Evolutionary conservation across 768 basidiomycete genomes (phyloP).

Genomic region (Macrolepiota dolichaula): DNA sequence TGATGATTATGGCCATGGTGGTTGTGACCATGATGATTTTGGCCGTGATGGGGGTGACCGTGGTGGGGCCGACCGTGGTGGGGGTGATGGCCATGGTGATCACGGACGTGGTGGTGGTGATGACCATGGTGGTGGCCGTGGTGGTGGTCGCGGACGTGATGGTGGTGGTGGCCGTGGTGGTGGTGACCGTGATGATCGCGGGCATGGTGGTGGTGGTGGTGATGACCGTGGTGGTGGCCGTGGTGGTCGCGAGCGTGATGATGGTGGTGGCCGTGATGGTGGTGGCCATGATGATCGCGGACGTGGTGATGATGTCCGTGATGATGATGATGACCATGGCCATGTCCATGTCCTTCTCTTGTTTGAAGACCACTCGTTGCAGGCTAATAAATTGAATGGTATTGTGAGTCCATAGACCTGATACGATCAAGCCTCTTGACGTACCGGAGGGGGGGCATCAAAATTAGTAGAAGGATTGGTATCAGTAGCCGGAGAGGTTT

Average conservation of each 20-base stretch:
- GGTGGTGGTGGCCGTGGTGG: background rate
- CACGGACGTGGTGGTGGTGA: no score
- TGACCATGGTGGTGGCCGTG: background rate
- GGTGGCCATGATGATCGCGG: background rate
- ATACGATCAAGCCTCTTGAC: no score
- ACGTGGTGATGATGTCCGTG: background rate
- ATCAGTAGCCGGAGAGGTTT: no score
- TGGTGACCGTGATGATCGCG: background rate
- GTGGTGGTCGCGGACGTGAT: background rate
- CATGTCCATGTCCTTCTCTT: background rate
- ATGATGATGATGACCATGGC: background rate
- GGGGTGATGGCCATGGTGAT: no score
- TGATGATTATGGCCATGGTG: no score
- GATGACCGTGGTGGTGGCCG: background rate
- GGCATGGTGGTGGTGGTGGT: background rate
- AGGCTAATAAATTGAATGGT: no score
- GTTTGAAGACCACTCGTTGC: background rate
- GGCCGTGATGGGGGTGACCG: no score
- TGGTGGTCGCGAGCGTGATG: background rate
- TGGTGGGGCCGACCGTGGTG: background rate
- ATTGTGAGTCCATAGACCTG: no score
- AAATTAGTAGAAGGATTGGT: no score
- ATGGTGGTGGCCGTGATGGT: background rate
- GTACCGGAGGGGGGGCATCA: no score
- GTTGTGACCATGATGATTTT: background rate